Base-by-base conservation (phyloP, 2,329 filamentous ascomycete genomes). In the Colletotrichum sublineola region DNA sequence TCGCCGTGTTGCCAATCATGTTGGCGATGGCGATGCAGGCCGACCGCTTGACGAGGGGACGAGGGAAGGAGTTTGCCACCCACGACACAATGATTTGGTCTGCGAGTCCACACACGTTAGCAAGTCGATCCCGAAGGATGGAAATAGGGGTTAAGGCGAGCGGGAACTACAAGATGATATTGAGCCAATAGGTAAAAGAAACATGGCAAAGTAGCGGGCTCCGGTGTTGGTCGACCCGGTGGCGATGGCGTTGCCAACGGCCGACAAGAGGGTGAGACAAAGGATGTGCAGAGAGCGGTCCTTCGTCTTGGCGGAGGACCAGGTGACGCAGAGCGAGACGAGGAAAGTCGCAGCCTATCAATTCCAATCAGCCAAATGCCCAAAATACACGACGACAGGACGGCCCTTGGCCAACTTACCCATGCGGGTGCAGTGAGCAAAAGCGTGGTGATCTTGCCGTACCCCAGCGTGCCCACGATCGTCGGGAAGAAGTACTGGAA, bases 11-110 rank as follows among this genome's bases (percentile, higher is more conserved):
- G 0, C 91, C 92, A 53, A 94, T 83, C 75, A 92, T 81, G 77
- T 93, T 92, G 60, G 91, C 82, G n/a, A 93, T 85, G 11, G 91
- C 89, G 63, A 94, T 91, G 5, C 87, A 87, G 2, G 88, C 87
- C 5, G 92, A 92, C 2, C 91, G 87, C 60, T 92, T 90, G 2
- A 90, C 91, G 2, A 92, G 80, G 1, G 92, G 91, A 79, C 92
- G 93, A 0, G 92, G 91, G 46, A 94, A 87, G 11, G 92, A 91
- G 74, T 93, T 93, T 4, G 90, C 89, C 44, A 94, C 90, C 76
- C 87, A 88, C 0, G 91, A 89, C 57, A 94, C 91, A 33, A 94
- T 87, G 72, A 88, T 87, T 74, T 86, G 85, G 52, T 86, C 81
- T 82, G 67, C 8, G 2, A 11, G 20, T 24, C 3, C 31, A 36